Evolutionary conservation across 352 stramenopile genomes (phyloP), one percentile per base, ranked within the genome.

Genomic region (Pythium brachiatum): DNA sequence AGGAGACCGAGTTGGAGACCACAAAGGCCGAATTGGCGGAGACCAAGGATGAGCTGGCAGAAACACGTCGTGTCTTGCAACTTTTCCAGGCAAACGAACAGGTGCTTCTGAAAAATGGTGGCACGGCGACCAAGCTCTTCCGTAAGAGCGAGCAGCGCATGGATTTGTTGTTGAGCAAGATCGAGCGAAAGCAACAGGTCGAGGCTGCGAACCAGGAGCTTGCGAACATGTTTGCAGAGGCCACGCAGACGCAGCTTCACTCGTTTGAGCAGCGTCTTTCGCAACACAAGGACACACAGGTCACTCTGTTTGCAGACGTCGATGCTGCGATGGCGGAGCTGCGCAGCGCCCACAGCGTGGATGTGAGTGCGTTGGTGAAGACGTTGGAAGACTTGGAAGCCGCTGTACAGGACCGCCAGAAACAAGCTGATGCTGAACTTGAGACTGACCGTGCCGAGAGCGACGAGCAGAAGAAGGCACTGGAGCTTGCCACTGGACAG

Each of bases 41-140:
- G 25, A 78, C 67, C 4, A 86, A 82, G 23, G 68, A 83, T 34
- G 70, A 83, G 23, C 57, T 83, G 0, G 55, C 38, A 2, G 59
- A 71, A 34, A 78, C 74, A 0, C 79, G 79, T 52, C 38, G 26
- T 0, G 53, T 74, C n/a, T 55, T 91, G 26, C 62, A 65, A 23
- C 66, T 75, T 15, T 93, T 75, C 51, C 64, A 84, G 44, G 51
- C 63, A 7, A 90, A 93, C 53, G 84, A 93, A 44, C 32, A 73
- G 51, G 61, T 75, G 7, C 47, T 94, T 43, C 60, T 94, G 12
- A 64, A 60, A n/a, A 86, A 78, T 20, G 84, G 80, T 23, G 65
- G 60, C 26, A 75, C 60, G 12, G 84, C 82, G 38, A 72, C 72
- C 1, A 82, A 75, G 39, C 36, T 91, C 34, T 90, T 85, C 54